Percentiles rank a stretch among this genome's conserved stretches.
These are phyloP conservation scores for Calcarisporium arbuscula DNA, from an alignment of 2,329 filamentous ascomycete genomes.

Conservation along the genomic window DNA sequence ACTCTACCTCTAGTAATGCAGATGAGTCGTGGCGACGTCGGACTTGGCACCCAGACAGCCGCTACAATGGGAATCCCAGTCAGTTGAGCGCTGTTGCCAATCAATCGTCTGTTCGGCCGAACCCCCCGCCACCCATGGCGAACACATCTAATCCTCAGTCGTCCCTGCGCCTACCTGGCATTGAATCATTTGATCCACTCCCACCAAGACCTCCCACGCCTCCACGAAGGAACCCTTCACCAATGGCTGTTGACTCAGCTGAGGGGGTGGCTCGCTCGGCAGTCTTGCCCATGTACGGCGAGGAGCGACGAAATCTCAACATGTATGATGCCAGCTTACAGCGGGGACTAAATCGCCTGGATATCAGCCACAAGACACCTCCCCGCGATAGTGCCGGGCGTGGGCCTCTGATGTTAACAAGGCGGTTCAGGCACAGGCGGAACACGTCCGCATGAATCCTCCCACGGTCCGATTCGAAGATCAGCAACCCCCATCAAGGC, in stretches of 20 bases:
- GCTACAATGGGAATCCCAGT: slow-evolving; percentile 57
- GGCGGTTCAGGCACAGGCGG: slow-evolving; percentile 48
- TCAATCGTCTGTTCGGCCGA: slow-evolving; percentile 53
- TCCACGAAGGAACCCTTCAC: slow-evolving; percentile 59
- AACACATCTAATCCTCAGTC: slow-evolving; percentile 47
- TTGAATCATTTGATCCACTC: slow-evolving; percentile 82
- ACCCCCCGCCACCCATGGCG: slow-evolving; percentile 42
- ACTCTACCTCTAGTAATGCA: slow-evolving; percentile 53
- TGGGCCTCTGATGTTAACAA: slow-evolving; percentile 54
- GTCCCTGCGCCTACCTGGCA: slow-evolving; percentile 70
- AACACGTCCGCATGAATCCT: slow-evolving; percentile 39
- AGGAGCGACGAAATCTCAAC: slow-evolving; percentile 44
- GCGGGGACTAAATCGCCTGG: slow-evolving; percentile 58
- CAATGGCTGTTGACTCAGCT: slow-evolving; percentile 71
- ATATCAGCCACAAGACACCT: slow-evolving; percentile 50
- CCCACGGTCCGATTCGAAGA: slow-evolving; percentile 50
- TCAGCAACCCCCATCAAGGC: slow-evolving; percentile 32
- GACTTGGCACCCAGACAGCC: slow-evolving; percentile 84
- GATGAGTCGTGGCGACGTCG: slow-evolving; percentile 77
- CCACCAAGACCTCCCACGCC: slow-evolving; percentile 58
- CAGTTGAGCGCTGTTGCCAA: slow-evolving; percentile 73
- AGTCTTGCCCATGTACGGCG: slow-evolving; percentile 22
- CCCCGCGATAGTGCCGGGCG: slow-evolving; percentile 45
- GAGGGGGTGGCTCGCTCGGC: slow-evolving; percentile 31
- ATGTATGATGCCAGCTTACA: slow-evolving; percentile 63